Evolutionary conservation across 208 protist genomes (phyloP).

Genomic region (Crithidia expoeki): DNA sequence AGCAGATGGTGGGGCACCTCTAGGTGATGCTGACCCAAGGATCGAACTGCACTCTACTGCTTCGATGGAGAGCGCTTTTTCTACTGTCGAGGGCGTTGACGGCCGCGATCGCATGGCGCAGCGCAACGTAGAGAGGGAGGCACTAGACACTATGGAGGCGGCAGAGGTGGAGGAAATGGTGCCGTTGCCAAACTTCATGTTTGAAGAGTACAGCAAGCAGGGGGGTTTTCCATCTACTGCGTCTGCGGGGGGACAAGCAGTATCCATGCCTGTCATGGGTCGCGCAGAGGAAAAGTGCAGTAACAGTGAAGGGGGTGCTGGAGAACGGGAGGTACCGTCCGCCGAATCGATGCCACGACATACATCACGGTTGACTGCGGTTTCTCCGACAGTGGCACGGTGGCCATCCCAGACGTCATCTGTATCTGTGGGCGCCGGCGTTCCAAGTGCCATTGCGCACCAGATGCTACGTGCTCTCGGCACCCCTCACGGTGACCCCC

Average conservation of each 20-base stretch:
- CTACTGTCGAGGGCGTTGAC: conserved; percentile 39
- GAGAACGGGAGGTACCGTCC: no score
- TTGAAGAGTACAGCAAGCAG: conserved; percentile 12
- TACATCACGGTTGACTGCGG: no score
- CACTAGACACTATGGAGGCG: conserved; percentile 35
- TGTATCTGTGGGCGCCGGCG: background rate
- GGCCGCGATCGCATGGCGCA: conserved; percentile 45
- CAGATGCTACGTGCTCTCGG: conserved; percentile 42
- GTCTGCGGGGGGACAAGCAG: background rate
- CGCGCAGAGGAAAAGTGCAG: background rate
- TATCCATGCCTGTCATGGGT: background rate
- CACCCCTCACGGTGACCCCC: conserved; percentile 46
- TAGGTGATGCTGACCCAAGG: background rate
- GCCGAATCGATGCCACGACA: no score
- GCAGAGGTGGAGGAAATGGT: conserved; percentile 42
- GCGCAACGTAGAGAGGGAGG: conserved; percentile 41
- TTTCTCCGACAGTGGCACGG: background rate
- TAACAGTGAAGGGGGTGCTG: no score
- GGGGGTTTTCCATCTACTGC: background rate
- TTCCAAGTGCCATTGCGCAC: conserved; percentile 21
- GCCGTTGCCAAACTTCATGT: conserved; percentile 65
- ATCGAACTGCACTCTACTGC: conserved; percentile 33
- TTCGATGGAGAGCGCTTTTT: conserved; percentile 44
- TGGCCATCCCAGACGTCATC: background rate
- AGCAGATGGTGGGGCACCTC: background rate